A percentile compares a stretch with the other conserved stretches of the same genome.
Evolutionary conservation across 1,139 yeast genomes (phyloP).

Genomic region (Sugiyamaella paludigena): DNA sequence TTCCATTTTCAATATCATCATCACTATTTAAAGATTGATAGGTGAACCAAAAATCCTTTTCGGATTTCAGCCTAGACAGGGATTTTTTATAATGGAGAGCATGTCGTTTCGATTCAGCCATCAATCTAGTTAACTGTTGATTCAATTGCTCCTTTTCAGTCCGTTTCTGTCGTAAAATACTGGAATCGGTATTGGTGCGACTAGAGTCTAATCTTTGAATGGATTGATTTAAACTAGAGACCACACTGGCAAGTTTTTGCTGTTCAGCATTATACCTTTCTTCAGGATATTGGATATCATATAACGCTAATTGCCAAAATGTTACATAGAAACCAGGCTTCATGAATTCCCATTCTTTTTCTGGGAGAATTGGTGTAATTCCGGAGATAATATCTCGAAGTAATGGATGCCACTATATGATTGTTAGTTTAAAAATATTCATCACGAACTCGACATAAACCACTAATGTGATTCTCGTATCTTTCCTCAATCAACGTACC

Average conservation of each 20-base stretch:
- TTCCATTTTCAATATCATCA: constrained; percentile 23
- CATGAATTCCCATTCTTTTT: constrained; percentile 41
- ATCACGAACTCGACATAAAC: too few relatives aligned
- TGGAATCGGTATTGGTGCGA: constrained; percentile 6
- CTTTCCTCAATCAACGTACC: too few relatives aligned
- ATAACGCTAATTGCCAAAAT: constrained; percentile 76
- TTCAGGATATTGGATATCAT: constrained; percentile 63
- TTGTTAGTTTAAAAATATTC: too few relatives aligned
- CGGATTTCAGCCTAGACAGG: constrained; percentile 33
- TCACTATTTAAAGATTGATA: constrained; percentile 22
- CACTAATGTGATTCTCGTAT: too few relatives aligned
- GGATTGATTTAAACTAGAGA: not conserved
- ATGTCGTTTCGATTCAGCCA: constrained; percentile 36
- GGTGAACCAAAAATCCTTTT: constrained; percentile 39
- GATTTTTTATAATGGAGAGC: constrained; percentile 37
- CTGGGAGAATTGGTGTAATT: constrained; percentile 26
- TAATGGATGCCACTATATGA: constrained; percentile 30
- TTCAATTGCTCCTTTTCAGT: constrained; percentile 23
- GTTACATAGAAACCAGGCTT: constrained; percentile 50
- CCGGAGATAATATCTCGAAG: constrained; percentile 28
- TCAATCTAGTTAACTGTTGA: constrained; percentile 28
- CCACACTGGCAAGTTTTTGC: constrained; percentile 19
- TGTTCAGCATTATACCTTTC: constrained; percentile 52
- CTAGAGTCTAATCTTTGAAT: constrained; percentile 1
- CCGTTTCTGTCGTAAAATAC: constrained; percentile 17